Base-by-base conservation (phyloP, 345 rosid species). In the Sonneratia caseolaris region DNA sequence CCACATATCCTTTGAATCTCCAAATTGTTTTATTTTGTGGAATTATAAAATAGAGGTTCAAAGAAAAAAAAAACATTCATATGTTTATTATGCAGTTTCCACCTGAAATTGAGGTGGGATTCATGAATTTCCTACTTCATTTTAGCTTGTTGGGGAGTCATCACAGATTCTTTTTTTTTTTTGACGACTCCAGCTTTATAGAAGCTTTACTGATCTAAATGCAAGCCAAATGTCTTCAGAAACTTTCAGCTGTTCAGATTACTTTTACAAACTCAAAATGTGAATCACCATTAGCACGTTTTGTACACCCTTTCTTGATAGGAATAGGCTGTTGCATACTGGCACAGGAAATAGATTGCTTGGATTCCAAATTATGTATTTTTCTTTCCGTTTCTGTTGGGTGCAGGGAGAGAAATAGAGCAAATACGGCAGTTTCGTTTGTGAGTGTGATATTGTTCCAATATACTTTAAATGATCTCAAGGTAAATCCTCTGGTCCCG, bases 401-500 rank as follows among this genome's bases (percentile, higher is more conserved):
- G 13, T 27, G 32, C 32, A 27, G 32, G 32, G 32, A 27, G 32
- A 27, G 32, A 27, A 27, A 27, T 27, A 27, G 32, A 27, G 32
- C 0, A 27, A 27, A 27, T 27, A 27, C 32, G 32, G 1, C 32
- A 27, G 32, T 27, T 27, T 27, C 32, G 0, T 27, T 27, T 27
- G 32, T 27, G 32, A 27, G 32, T 27, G 32, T 42, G 45, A 42
- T 42, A 4, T 42, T 42, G 45, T 9, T 49, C 19, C 3, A 3
- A 49, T 49, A 49, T 16, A 18, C 56, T 7, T 49, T 49, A 15
- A 19, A 12, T 24, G 10, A 36, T 37, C 14, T 24, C 48, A 37
- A 24, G 21, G 67, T 47, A 24, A 16, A 48, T 36, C 43, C 21
- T 68, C 56, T 66, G 51, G 66, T 70, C 48, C 68, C 59, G 71